Evolutionary conservation across 2,329 filamentous ascomycete species (phyloP).

Genomic region (Pyricularia grisea): DNA sequence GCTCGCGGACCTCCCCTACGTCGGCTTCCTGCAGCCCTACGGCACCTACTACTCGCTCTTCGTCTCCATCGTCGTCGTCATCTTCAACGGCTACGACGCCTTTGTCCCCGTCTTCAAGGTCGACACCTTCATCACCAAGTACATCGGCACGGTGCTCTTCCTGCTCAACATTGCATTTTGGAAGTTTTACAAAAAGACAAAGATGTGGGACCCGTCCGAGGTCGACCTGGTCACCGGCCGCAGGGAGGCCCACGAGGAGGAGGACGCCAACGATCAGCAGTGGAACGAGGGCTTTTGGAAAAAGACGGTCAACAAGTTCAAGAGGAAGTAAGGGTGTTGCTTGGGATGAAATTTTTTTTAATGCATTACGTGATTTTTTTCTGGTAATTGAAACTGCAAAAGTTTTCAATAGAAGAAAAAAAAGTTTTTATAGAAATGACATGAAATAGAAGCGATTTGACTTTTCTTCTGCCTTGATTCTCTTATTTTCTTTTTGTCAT

Average conservation of each 20-base stretch:
- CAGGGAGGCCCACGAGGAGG: neutral
- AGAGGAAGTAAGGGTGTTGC: neutral
- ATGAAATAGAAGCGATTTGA: neutral
- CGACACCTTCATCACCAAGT: neutral
- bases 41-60: neutral
- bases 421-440: neutral
- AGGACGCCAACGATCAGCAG: neutral
- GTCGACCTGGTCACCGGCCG: neutral
- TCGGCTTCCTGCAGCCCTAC: neutral
- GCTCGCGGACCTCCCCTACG: conserved; percentile 12
- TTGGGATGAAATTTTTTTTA: too few relatives aligned
- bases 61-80: neutral
- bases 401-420: too few relatives aligned
- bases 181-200: neutral
- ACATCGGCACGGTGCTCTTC: neutral
- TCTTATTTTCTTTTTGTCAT: neutral
- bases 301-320: neutral
- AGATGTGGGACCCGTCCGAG: neutral
- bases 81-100: neutral
- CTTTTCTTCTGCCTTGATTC: neutral
- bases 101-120: neutral
- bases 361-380: too few relatives aligned
- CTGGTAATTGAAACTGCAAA: too few relatives aligned
- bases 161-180: neutral
- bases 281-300: neutral